These are phyloP conservation scores for Polychaeton citri DNA, from an alignment of 2,329 filamentous ascomycete genomes.

Conservation along the genomic window DNA sequence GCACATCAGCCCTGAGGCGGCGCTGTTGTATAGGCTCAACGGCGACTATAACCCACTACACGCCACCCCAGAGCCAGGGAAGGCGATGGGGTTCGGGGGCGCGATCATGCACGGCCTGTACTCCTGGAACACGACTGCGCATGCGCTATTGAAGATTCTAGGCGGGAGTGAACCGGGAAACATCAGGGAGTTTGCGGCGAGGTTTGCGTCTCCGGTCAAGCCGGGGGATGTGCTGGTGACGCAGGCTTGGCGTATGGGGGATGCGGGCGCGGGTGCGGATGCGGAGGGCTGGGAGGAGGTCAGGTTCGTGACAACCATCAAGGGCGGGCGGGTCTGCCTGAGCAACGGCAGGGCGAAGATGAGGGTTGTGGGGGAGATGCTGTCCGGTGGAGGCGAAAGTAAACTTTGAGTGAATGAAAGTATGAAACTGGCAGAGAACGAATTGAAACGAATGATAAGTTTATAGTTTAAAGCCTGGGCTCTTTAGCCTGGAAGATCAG, in stretches of 20 bases:
- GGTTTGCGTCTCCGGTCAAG: slow-evolving; percentile 73
- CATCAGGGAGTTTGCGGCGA: slow-evolving; percentile 75
- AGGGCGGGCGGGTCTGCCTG: slow-evolving; percentile 70
- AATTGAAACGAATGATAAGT: too few species aligned
- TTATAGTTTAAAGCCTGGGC: too few species aligned
- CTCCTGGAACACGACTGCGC: slow-evolving; percentile 69
- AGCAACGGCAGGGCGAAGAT: slow-evolving; percentile 77
- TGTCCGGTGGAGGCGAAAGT: too few species aligned
- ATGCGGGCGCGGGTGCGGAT: slow-evolving; percentile 44
- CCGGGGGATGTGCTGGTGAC: slow-evolving; percentile 72
- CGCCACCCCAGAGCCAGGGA: slow-evolving; percentile 69
- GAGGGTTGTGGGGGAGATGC: too few species aligned
- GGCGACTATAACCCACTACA: slow-evolving; percentile 93
- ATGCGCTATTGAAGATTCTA: slow-evolving; percentile 58
- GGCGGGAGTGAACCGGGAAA: slow-evolving; percentile 68
- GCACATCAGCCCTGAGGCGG: slow-evolving; percentile 58
- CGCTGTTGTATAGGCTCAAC: slow-evolving; percentile 69
- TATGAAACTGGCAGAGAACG: too few species aligned
- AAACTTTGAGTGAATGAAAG: too few species aligned
- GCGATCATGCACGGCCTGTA: slow-evolving; percentile 81
- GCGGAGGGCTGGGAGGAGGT: slow-evolving; percentile 65
- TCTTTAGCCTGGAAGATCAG: too few species aligned
- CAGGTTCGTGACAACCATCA: slow-evolving; percentile 64
- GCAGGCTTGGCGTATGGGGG: slow-evolving; percentile 67
- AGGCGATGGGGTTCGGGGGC: slow-evolving; percentile 84